A percentile compares a stretch with the other conserved stretches of the same genome.
Conservation (phyloP, 768 basidiomycete genomes). For the Suillus plorans region DNA sequence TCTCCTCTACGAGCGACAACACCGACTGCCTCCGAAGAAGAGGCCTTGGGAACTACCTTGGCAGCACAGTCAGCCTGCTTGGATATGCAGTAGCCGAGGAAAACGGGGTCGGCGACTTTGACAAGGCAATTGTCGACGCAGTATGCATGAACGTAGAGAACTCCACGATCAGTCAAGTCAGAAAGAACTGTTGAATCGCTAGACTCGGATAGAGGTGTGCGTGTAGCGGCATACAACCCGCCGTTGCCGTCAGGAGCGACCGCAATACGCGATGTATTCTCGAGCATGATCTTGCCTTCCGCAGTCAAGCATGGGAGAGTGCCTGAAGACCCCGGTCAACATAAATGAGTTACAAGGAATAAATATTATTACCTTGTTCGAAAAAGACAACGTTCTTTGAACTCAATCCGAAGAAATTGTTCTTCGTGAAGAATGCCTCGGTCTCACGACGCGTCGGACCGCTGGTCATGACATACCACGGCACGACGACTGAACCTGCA, state of each 20-base stretch:
- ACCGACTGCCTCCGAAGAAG: slow-evolving; percentile 89
- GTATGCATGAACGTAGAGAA: slow-evolving; percentile 92
- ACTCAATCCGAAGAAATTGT: slow-evolving; percentile 81
- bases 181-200: slow-evolving; percentile 76
- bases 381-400: slow-evolving; percentile 86
- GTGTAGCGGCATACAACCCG: slow-evolving; percentile 93
- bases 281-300: slow-evolving; percentile 92
- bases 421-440: slow-evolving; percentile 75
- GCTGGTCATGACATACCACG: slow-evolving; percentile 99
- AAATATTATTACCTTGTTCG: slow-evolving; percentile 76
- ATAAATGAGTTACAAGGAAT: slow-evolving; percentile 4
- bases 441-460: slow-evolving; percentile 91
- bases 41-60: slow-evolving; percentile 91
- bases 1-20: slow-evolving; percentile 85
- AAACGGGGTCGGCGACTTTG: slow-evolving; percentile 94
- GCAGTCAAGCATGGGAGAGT: slow-evolving; percentile 92
- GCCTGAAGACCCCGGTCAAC: slow-evolving; percentile 47
- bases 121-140: slow-evolving; percentile 99
- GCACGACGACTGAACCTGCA: slow-evolving; percentile 66
- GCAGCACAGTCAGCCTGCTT: slow-evolving; percentile 90
- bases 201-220: slow-evolving; percentile 63
- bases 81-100: slow-evolving; percentile 90
- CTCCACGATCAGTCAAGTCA: slow-evolving; percentile 71
- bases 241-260: slow-evolving; percentile 98
- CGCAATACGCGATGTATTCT: slow-evolving; percentile 75